These are phyloP conservation scores for Myriosclerotinia curreyana DNA, from an alignment of 2,329 filamentous ascomycete genomes.

Conservation along the genomic window DNA sequence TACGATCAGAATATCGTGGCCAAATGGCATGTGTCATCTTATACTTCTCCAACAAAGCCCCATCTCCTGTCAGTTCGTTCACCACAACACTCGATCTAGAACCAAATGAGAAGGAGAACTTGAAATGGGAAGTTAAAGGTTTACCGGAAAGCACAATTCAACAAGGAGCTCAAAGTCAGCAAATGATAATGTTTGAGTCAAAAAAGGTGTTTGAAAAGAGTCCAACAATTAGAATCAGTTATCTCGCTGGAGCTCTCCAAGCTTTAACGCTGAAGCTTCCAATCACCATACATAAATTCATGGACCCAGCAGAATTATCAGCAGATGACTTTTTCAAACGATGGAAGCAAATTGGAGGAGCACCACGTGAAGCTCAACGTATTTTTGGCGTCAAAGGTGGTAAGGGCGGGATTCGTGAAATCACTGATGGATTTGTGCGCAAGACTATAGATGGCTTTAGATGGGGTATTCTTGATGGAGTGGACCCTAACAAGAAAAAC, in stretches of 20 bases:
- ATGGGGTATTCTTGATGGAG: constrained; percentile 79
- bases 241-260: constrained; percentile 89
- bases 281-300: constrained; percentile 88
- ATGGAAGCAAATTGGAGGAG: constrained; percentile 96
- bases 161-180: constrained; percentile 76
- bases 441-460: constrained; percentile 78
- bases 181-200: constrained; percentile 92
- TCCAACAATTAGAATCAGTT: constrained; percentile 90
- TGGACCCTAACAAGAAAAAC: constrained; percentile 92
- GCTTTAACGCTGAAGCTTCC: constrained; percentile 89
- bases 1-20: constrained; percentile 92
- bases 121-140: constrained; percentile 84
- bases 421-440: constrained; percentile 69
- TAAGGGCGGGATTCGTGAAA: constrained; percentile 56
- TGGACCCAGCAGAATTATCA: constrained; percentile 83
- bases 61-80: constrained; percentile 80
- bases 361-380: constrained; percentile 79
- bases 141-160: constrained; percentile 79
- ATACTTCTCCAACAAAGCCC: constrained; percentile 94
- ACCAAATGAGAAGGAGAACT: constrained; percentile 56
- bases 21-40: constrained; percentile 93
- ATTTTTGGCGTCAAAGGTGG: constrained; percentile 69
- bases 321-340: constrained; percentile 97
- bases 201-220: constrained; percentile 76
- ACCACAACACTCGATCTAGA: constrained; percentile 91